Evolutionary conservation across 1,139 yeast genomes (phyloP).

Genomic region (Geotrichum reessii): DNA sequence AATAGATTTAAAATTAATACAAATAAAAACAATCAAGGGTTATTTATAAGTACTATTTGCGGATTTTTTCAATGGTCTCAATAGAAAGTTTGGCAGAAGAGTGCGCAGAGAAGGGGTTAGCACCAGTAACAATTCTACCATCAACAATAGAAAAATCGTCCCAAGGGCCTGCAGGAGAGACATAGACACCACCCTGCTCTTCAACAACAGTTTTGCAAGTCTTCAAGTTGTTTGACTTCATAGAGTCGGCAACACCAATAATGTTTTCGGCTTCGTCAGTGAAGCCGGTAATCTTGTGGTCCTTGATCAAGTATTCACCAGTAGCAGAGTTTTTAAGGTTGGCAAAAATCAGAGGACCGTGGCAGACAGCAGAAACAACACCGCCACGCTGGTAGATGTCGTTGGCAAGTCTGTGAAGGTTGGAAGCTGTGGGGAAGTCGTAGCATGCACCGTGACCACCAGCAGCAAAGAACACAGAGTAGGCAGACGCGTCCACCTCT

Average conservation of each 20-base stretch:
- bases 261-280: slow-evolving; percentile 49
- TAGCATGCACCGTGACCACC: slow-evolving; percentile 62
- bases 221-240: slow-evolving; percentile 38
- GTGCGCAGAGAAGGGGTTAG: slow-evolving; percentile 56
- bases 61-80: slow-evolving; percentile 4
- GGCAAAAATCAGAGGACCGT: slow-evolving; percentile 55
- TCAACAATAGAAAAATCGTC: slow-evolving; percentile 48
- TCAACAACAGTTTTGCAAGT: slow-evolving; percentile 38
- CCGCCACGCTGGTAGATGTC: slow-evolving; percentile 48
- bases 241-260: slow-evolving; percentile 27
- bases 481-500: slow-evolving; percentile 46
- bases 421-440: slow-evolving; percentile 51
- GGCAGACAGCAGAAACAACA: slow-evolving; percentile 59
- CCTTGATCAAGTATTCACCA: slow-evolving; percentile 46
- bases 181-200: slow-evolving; percentile 43
- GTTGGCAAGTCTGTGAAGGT: slow-evolving; percentile 44
- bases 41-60: background rate
- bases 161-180: slow-evolving; percentile 44
- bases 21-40: background rate
- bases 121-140: slow-evolving; percentile 55
- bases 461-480: slow-evolving; percentile 51
- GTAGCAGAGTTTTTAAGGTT: slow-evolving; percentile 41
- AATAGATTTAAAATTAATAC: too few species aligned
- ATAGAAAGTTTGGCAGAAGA: slow-evolving; percentile 43
- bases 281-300: slow-evolving; percentile 56